A percentile compares a stretch with the other conserved stretches of the same genome.
Conservation (phyloP, 495 filamentous ascomycete species). For the Parathielavia appendiculata region DNA sequence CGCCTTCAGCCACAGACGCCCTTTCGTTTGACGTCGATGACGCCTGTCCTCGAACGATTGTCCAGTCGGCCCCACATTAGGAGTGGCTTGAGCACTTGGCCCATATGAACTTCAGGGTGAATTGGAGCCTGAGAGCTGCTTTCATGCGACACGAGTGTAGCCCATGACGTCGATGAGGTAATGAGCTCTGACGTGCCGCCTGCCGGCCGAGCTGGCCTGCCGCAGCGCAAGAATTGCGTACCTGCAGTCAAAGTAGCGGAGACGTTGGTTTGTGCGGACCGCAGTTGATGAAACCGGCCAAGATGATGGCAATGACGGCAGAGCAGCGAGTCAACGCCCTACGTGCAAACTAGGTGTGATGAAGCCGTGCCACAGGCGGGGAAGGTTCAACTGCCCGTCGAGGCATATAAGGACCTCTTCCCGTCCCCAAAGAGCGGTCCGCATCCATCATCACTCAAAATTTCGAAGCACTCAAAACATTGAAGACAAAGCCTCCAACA, state of each 20-base stretch:
- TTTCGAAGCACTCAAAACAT: constrained; percentile 3
- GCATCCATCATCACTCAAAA: constrained; percentile 17
- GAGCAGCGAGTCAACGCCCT: background rate
- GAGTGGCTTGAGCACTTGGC: background rate
- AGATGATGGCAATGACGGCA: constrained; percentile 15
- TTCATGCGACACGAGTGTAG: background rate
- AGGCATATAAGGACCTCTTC: constrained; percentile 12
- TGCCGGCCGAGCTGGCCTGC: background rate
- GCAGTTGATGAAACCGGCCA: constrained; percentile 5
- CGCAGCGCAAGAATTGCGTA: background rate
- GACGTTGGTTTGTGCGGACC: background rate
- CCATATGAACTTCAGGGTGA: background rate
- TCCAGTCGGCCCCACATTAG: too few species aligned
- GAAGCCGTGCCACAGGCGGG: background rate
- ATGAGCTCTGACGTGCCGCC: background rate
- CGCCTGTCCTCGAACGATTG: background rate
- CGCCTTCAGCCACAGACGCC: background rate
- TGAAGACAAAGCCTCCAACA: background rate
- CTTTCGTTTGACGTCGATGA: background rate
- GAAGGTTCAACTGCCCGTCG: background rate
- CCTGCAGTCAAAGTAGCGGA: background rate
- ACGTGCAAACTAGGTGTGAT: background rate
- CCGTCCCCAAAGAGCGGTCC: background rate
- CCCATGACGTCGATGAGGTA: constrained; percentile 19
- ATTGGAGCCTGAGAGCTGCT: background rate